These are phyloP conservation scores for Artemisia argyi DNA, from an alignment of 129 eudicot species.

Conservation along the genomic window DNA sequence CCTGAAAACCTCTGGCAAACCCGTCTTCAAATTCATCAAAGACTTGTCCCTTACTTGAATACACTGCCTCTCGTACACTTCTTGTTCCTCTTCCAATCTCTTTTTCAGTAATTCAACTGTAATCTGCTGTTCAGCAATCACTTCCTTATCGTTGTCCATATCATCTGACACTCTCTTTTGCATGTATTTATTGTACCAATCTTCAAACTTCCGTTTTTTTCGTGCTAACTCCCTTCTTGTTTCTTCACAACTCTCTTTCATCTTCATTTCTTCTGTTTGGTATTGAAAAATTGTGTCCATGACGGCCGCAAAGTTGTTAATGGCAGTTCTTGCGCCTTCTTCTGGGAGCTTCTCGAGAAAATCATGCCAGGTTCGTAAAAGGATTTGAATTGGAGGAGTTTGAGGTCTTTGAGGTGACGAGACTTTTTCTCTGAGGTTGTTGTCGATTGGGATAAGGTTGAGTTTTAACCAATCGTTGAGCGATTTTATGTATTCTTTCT, in stretches of 20 bases:
- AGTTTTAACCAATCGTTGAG: conserved; percentile 75
- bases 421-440: conserved; percentile 79
- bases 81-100: conserved; percentile 74
- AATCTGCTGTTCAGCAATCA: conserved; percentile 56
- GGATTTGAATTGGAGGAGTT: conserved; percentile 68
- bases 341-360: conserved; percentile 89
- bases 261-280: conserved; percentile 76
- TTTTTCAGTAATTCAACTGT: conserved; percentile 58
- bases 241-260: conserved; percentile 68
- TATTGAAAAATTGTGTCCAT: conserved; percentile 65
- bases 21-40: conserved; percentile 62
- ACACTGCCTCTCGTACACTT: conserved; percentile 54
- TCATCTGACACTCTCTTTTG: conserved; percentile 62
- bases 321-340: conserved; percentile 77
- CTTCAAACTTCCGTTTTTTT: conserved; percentile 60
- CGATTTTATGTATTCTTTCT: conserved; percentile 66
- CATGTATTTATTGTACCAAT: conserved; percentile 68
- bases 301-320: conserved; percentile 71
- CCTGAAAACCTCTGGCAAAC: conserved; percentile 76
- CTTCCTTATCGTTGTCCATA: conserved; percentile 59
- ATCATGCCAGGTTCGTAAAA: conserved; percentile 76
- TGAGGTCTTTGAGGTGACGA: conserved; percentile 80
- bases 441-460: conserved; percentile 89
- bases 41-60: conserved; percentile 89
- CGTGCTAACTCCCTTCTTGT: conserved; percentile 59